These are phyloP conservation scores for Plasmodium gaboni DNA, from an alignment of 169 alveolate species.

Conservation along the genomic window DNA sequence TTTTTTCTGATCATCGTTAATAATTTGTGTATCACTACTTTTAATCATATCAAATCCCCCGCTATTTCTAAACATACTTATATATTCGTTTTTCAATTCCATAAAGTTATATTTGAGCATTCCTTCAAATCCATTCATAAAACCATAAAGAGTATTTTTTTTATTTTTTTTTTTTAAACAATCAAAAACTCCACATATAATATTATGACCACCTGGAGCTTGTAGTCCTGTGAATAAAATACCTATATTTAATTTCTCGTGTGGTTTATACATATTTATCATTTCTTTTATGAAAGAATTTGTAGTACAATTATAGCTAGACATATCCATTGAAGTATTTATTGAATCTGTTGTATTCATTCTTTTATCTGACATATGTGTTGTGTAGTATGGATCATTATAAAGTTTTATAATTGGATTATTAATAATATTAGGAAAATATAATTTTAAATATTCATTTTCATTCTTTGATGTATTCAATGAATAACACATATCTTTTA, in stretches of 20 bases:
- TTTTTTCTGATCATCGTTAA: constrained; percentile 89
- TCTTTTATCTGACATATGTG: neutral
- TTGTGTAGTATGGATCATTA: neutral
- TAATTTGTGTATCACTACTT: constrained; percentile 94
- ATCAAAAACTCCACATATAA: constrained; percentile 94
- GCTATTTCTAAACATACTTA: constrained; percentile 93
- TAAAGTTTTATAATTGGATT: constrained; percentile 28
- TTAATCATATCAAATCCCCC: constrained; percentile 98
- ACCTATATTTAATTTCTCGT: constrained; percentile 82
- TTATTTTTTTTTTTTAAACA: constrained; percentile 89
- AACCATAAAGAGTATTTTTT: constrained; percentile 90
- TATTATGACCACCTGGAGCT: constrained; percentile 99
- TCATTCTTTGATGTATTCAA: neutral
- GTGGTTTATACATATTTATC: constrained; percentile 8
- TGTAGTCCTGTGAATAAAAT: constrained; percentile 96
- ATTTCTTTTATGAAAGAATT: constrained; percentile 27
- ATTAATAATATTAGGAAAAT: constrained; percentile 25
- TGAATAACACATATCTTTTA: no score
- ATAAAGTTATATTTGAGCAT: constrained; percentile 90
- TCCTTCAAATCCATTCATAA: constrained; percentile 93
- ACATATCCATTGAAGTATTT: constrained; percentile 8
- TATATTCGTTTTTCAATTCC: constrained; percentile 91
- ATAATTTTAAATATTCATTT: neutral
- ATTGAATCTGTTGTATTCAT: constrained; percentile 11
- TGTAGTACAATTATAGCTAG: constrained; percentile 3